Evolutionary conservation across 768 basidiomycete species (phyloP), one percentile per base, ranked within the genome.

Genomic region (Pholiota molesta): DNA sequence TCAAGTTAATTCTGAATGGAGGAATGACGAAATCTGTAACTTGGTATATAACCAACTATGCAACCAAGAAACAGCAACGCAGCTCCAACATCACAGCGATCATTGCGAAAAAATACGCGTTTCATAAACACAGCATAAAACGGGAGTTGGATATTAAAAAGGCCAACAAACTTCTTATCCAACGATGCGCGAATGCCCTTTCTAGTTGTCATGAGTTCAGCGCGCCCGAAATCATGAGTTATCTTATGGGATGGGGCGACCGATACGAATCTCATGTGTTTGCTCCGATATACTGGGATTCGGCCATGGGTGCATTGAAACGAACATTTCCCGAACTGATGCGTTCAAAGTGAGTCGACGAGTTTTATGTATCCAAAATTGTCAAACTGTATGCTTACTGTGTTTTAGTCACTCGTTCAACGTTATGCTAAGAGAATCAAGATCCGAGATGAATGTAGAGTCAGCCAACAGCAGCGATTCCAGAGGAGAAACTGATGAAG

Each of bases 161-260:
- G 1, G 13, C 61, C 3, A 75, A 75, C 55, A 70, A 69, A 17
- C 51, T 64, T 0, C 68, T 80, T 2, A 59, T 81, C 0, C 71
- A 73, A 28, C 68, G 72, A 1, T 75, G 76, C 35, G 65, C 72
- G 0, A 76, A 79, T 42, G 57, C 71, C 0, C 52, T 83, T 1
- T 75, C 69, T 26, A 40, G 68, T 0, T 59, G 77, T 28, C 71
- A 76, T 37, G 80, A 82, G 53, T 68, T 80, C 10, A 72, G 74
- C 19, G 76, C 70, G 0, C 74, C 74, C 0, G 76, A 78, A 64
- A 73, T 79, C 3, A 67, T 80, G 0, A 67, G 67, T 13, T 77
- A 79, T 49, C 44, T 82, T 0, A 80, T 80, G 78, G 79, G 77
- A 0, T 81, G 77, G 78, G 76, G 75, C 0, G 80, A 81, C 52